Percentiles rank a stretch among this genome's conserved stretches.
Evolutionary conservation across 495 filamentous ascomycete species (phyloP).

Genomic region (Aspergillus ostianus): DNA sequence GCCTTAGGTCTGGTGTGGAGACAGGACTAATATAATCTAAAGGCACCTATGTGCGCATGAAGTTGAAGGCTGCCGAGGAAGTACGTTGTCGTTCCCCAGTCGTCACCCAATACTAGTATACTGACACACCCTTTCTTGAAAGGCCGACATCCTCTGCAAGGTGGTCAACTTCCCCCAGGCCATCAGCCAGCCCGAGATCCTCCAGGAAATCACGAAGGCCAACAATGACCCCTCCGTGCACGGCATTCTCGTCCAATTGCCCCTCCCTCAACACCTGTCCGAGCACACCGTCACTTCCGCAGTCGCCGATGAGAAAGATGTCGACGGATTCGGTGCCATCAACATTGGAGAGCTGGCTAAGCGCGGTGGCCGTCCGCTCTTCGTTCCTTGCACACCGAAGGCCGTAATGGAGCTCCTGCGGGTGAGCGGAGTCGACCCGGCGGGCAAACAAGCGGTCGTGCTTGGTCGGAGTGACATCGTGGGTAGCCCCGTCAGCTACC

Average conservation of each 20-base stretch:
- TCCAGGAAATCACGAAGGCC: conserved; percentile 73
- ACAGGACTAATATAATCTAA: conserved; percentile 27
- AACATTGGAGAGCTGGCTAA: conserved; percentile 98
- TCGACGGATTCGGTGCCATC: conserved; percentile 89
- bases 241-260: conserved; percentile 92
- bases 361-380: conserved; percentile 81
- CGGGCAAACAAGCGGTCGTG: conserved; percentile 91
- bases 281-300: conserved; percentile 87
- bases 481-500: conserved; percentile 91
- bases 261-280: conserved; percentile 81
- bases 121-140: conserved; percentile 14
- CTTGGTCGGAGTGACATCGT: conserved; percentile 96
- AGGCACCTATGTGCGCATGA: conserved; percentile 99
- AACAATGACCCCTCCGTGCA: conserved; percentile 88
- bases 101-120: conserved; percentile 1
- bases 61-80: conserved; percentile 94
- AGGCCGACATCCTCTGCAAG: conserved; percentile 88
- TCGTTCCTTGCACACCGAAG: conserved; percentile 93
- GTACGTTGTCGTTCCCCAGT: conserved; percentile 40
- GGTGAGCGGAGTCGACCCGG: conserved; percentile 77
- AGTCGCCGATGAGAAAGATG: conserved; percentile 92
- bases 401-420: conserved; percentile 91
- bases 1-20: background rate
- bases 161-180: conserved; percentile 77
- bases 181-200: conserved; percentile 79